phyloP scores from a whole-genome alignment of 2,329 filamentous ascomycete species.

The Rhynchosporium agropyri region DNA sequence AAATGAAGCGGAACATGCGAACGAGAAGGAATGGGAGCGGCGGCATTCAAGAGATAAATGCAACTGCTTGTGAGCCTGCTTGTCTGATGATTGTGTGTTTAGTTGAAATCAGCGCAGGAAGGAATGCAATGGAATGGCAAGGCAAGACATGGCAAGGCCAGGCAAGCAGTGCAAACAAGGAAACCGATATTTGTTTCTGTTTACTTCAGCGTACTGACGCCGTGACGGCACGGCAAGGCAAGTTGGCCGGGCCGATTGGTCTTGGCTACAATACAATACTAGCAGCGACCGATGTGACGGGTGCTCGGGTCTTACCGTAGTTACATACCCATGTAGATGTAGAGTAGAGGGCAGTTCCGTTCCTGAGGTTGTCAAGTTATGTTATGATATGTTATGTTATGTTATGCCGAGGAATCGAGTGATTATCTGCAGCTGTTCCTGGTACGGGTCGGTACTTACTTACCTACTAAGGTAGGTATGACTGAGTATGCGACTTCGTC shows the following conservation, averaged over 20 bases:
- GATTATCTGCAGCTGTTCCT: too few relatives aligned
- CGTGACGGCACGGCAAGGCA: not conserved
- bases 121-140: not conserved
- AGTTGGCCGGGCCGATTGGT: not conserved
- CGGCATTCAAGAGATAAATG: not conserved
- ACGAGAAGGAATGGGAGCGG: not conserved
- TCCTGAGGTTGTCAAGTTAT: too few relatives aligned
- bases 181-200: not conserved
- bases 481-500: too few relatives aligned
- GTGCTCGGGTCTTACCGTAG: too few relatives aligned
- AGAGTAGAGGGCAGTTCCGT: too few relatives aligned
- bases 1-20: not conserved
- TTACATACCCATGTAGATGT: too few relatives aligned
- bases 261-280: not conserved
- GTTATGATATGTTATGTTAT: too few relatives aligned
- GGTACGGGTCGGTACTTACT: too few relatives aligned
- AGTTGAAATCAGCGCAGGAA: not conserved
- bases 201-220: slow-evolving; percentile 11
- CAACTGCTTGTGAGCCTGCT: not conserved
- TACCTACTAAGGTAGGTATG: too few relatives aligned
- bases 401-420: too few relatives aligned
- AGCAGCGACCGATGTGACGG: too few relatives aligned
- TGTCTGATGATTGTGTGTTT: not conserved
- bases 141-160: not conserved
- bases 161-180: not conserved